Conservation (phyloP, 2,329 filamentous ascomycete genomes). For the Epichloe hybrida region DNA sequence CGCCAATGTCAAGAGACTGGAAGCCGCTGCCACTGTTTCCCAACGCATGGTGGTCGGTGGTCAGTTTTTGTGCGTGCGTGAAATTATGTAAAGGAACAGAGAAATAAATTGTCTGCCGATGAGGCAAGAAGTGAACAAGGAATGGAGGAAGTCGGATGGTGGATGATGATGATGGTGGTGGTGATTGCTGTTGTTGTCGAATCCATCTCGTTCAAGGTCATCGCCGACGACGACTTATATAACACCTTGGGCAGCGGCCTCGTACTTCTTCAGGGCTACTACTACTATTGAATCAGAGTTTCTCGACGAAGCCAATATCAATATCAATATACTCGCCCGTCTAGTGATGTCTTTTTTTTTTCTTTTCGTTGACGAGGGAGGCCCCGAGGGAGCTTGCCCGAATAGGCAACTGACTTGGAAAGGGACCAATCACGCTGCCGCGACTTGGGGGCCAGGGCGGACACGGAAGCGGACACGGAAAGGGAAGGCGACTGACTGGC, state of each 20-base stretch:
- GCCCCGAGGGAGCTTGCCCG: not conserved
- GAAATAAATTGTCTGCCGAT: not conserved
- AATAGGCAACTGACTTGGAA: not conserved
- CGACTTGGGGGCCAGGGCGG: not conserved
- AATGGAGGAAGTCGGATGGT: not conserved
- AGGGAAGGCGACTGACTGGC: too few species aligned
- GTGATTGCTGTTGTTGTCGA: not conserved
- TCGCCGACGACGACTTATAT: not conserved
- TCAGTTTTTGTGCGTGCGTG: not conserved
- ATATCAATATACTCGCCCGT: not conserved
- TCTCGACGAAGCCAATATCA: not conserved
- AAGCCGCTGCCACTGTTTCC: slow-evolving; percentile 2
- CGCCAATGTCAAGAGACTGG: slow-evolving; percentile 3
- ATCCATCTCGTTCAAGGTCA: not conserved
- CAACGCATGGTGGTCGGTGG: not conserved
- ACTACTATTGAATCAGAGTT: not conserved
- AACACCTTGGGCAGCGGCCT: not conserved
- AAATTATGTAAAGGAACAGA: too few species aligned
- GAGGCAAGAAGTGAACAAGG: not conserved
- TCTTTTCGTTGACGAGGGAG: too few species aligned
- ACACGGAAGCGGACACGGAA: not conserved
- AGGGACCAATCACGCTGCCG: not conserved
- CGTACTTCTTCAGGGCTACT: not conserved
- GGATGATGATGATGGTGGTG: not conserved
- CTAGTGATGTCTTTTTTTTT: not conserved